phyloP scores from a whole-genome alignment of 2,329 filamentous ascomycete species.

The Dothidotthia symphoricarpi region DNA sequence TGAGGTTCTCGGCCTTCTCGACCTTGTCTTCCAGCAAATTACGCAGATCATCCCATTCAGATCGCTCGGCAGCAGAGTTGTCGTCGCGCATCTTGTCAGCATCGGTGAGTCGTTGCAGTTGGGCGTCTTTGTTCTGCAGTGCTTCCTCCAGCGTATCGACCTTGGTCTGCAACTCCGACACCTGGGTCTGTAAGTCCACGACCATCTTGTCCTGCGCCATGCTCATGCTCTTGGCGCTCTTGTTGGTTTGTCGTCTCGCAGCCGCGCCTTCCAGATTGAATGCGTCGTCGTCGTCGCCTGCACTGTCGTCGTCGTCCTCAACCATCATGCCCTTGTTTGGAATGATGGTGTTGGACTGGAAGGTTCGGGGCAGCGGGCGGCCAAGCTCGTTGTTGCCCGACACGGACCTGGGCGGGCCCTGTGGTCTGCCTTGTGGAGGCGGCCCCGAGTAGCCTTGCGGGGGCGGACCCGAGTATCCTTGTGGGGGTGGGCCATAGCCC shows the following conservation, averaged over 20 bases:
- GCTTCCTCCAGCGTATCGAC: conserved; percentile 68
- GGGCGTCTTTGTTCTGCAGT: conserved; percentile 68
- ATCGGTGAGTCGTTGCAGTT: conserved; percentile 61
- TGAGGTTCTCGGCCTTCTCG: conserved; percentile 71
- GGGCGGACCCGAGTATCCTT: conserved; percentile 45
- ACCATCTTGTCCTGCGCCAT: conserved; percentile 49
- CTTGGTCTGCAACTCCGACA: conserved; percentile 71
- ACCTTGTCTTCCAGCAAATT: conserved; percentile 70
- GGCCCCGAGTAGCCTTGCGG: conserved; percentile 30
- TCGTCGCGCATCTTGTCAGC: conserved; percentile 55
- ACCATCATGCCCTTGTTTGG: conserved; percentile 98
- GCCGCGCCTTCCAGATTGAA: conserved; percentile 58
- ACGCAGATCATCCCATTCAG: conserved; percentile 68
- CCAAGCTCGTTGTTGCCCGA: conserved; percentile 59
- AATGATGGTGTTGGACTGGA: conserved; percentile 93
- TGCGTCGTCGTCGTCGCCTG: conserved; percentile 57
- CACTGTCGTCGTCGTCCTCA: conserved; percentile 69
- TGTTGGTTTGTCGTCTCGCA: conserved; percentile 47
- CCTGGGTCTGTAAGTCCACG: conserved; percentile 75
- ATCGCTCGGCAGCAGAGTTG: conserved; percentile 61
- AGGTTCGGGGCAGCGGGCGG: conserved; percentile 79
- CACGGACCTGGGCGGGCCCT: conserved; percentile 42
- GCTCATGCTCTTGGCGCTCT: conserved; percentile 38
- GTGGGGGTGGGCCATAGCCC: conserved; percentile 55
- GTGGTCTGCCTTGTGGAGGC: conserved; percentile 47